These are phyloP conservation scores for Podila clonocystis DNA, from an alignment of 192 early-diverging fungal species.

Conservation along the genomic window DNA sequence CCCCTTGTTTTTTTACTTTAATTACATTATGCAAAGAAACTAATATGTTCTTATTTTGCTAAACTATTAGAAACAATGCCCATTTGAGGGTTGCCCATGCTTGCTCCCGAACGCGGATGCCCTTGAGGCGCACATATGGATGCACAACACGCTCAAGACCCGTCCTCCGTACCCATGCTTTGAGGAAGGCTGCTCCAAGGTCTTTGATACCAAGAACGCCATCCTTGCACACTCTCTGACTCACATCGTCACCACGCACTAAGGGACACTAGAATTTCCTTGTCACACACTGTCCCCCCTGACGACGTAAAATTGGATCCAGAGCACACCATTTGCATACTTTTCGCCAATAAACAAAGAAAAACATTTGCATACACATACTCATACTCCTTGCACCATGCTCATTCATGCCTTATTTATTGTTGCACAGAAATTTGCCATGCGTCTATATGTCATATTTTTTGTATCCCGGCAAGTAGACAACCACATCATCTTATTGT, in stretches of 20 bases:
- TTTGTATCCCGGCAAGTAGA: too few species aligned
- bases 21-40: constrained; percentile 10
- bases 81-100: constrained; percentile 30
- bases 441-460: too few species aligned
- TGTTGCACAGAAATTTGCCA: too few species aligned
- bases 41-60: neutral
- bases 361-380: too few species aligned
- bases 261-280: too few species aligned
- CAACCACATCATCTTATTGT: too few species aligned
- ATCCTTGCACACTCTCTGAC: constrained; percentile 40
- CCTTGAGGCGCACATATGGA: constrained; percentile 42
- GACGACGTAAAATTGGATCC: neutral
- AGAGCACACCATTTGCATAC: neutral
- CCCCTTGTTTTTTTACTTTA: neutral
- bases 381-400: too few species aligned
- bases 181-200: constrained; percentile 41
- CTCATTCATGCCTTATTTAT: too few species aligned
- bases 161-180: constrained; percentile 50
- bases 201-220: constrained; percentile 42
- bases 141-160: constrained; percentile 49
- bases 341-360: neutral
- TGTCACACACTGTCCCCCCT: neutral
- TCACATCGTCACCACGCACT: constrained; percentile 16
- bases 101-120: constrained; percentile 32
- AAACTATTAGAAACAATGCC: constrained; percentile 37